These are phyloP conservation scores for Salix arbutifolia DNA, from an alignment of 345 rosid species.

Conservation along the genomic window DNA sequence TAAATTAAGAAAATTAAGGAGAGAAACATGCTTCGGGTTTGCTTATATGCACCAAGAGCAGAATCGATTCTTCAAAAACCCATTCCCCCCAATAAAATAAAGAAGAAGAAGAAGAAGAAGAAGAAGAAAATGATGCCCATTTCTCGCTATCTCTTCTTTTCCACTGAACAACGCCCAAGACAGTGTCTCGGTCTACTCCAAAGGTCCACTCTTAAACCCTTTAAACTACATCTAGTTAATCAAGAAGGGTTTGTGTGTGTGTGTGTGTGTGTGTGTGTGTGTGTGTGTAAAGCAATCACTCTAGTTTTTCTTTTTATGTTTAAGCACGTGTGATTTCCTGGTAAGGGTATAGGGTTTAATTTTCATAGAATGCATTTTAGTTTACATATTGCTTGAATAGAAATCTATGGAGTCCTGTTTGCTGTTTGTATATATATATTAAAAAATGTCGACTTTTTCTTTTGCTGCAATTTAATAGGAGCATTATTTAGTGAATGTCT, in stretches of 20 bases:
- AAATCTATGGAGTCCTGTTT: not conserved
- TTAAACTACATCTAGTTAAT: not conserved
- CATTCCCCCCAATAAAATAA: not conserved
- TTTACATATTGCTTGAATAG: not conserved
- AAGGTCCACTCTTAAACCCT: constrained; percentile 16
- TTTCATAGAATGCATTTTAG: not conserved
- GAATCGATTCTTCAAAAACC: not conserved
- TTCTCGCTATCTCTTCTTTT: constrained; percentile 12
- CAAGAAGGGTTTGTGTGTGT: not conserved
- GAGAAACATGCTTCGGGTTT: not conserved
- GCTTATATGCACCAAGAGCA: not conserved
- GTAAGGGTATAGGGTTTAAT: not conserved
- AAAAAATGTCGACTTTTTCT: not conserved
- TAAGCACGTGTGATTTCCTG: not conserved
- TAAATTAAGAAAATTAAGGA: not conserved
- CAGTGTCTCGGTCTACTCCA: constrained; percentile 11
- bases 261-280: too few species aligned
- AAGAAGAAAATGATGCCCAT: not conserved
- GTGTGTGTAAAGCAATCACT: not conserved
- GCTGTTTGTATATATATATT: not conserved
- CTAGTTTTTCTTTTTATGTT: not conserved
- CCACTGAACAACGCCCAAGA: constrained; percentile 2
- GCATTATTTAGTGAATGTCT: not conserved
- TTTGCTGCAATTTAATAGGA: not conserved
- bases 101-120: not conserved